Conservation (phyloP, 192 early-diverging fungal genomes). For the Rhizoclosmatium globosum region DNA sequence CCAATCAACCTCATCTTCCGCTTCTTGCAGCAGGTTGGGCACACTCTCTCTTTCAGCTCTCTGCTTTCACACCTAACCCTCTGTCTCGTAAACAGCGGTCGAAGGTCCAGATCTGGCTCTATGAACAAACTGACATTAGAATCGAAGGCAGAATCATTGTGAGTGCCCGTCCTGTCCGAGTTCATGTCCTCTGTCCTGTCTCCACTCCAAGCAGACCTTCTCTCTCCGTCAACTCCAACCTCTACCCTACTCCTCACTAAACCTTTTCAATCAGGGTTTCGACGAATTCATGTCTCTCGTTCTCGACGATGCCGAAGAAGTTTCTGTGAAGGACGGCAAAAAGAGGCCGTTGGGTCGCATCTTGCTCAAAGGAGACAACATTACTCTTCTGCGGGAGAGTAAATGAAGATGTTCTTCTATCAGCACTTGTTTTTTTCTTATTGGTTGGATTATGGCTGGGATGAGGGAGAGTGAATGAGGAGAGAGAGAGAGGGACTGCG, state of each 20-base stretch:
- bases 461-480: not conserved
- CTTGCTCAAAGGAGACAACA: conserved; percentile 97
- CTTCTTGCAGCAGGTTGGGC: conserved; percentile 85
- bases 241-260: not conserved
- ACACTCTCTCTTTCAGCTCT: not conserved
- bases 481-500: not conserved
- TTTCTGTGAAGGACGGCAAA: conserved; percentile 80
- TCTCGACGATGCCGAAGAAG: conserved; percentile 87
- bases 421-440: not conserved
- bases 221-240: not conserved
- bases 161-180: conserved; percentile 92
- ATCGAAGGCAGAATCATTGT: conserved; percentile 96
- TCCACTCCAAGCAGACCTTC: not conserved
- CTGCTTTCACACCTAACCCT: conserved; percentile 8
- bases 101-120: conserved; percentile 94
- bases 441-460: not conserved
- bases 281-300: conserved; percentile 99
- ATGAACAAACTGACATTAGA: conserved; percentile 81
- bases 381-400: conserved; percentile 71
- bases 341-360: conserved; percentile 84
- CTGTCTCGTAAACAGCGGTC: conserved; percentile 69
- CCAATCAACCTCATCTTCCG: conserved; percentile 97
- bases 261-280: conserved; percentile 77
- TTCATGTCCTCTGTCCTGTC: conserved; percentile 94
- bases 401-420: not conserved